Conservation (phyloP, 2,329 filamentous ascomycete species). For the Calonectria leucothoes region DNA sequence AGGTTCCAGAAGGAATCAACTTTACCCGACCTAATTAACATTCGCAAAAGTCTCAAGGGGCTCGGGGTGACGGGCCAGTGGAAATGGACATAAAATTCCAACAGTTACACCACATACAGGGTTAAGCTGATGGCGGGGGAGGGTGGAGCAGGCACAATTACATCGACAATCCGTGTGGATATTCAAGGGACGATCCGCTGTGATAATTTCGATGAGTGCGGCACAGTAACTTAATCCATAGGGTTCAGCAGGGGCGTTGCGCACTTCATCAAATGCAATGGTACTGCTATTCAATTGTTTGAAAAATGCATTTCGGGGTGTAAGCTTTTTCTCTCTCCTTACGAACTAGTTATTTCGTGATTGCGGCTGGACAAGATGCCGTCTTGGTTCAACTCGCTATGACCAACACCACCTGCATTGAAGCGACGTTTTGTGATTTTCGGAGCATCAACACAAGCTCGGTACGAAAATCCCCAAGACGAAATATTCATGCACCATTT, state of each 20-base stretch:
- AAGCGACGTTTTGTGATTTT: background rate
- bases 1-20: background rate
- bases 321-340: background rate
- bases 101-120: background rate
- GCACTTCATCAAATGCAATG: background rate
- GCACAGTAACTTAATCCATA: background rate
- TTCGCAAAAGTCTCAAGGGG: background rate
- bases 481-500: background rate
- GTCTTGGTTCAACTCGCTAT: background rate
- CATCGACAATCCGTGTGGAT: background rate
- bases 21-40: background rate
- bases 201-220: background rate
- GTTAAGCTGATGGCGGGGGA: background rate
- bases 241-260: background rate
- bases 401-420: background rate
- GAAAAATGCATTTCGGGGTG: background rate
- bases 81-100: background rate
- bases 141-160: background rate
- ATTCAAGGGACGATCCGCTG: background rate
- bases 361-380: background rate
- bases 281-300: background rate
- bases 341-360: background rate
- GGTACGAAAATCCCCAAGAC: background rate
- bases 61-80: background rate
- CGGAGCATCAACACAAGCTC: background rate